These are phyloP conservation scores for Bondarzewia mesenterica DNA, from an alignment of 1,284 basidiomycete species.

Conservation along the genomic window DNA sequence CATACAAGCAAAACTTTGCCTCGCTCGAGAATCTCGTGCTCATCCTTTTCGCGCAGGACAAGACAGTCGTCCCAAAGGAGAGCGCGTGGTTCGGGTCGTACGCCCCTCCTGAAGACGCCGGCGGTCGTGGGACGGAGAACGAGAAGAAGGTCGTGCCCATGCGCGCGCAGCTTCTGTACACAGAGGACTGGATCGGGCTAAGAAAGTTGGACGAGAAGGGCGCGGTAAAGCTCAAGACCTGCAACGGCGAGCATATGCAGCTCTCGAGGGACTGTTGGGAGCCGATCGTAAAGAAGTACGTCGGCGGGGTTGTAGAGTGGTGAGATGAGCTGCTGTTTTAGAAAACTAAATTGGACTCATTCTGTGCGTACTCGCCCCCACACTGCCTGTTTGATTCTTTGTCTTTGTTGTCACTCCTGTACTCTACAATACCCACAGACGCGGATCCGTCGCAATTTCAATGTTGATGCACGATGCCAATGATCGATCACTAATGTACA, in stretches of 20 bases:
- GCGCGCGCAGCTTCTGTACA: conserved; percentile 70
- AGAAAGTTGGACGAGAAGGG: conserved; percentile 65
- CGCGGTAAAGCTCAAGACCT: conserved; percentile 56
- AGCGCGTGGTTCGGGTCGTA: conserved; percentile 81
- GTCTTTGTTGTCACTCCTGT: too few relatives aligned
- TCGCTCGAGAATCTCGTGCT: conserved; percentile 57
- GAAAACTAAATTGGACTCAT: too few relatives aligned
- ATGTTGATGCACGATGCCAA: too few relatives aligned
- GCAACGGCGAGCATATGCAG: conserved; percentile 83
- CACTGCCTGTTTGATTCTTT: too few relatives aligned
- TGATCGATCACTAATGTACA: too few relatives aligned
- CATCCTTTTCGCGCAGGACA: conserved; percentile 62
- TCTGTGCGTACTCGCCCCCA: too few relatives aligned
- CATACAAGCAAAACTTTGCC: conserved; percentile 53
- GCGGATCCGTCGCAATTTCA: too few relatives aligned
- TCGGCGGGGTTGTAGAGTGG: conserved; percentile 22
- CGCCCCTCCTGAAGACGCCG: conserved; percentile 23
- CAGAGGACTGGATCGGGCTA: conserved; percentile 86
- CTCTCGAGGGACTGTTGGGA: conserved; percentile 54
- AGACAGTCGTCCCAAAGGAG: conserved; percentile 77
- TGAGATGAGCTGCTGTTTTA: too few relatives aligned
- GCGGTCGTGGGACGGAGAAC: conserved; percentile 7
- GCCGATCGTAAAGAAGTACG: conserved; percentile 38
- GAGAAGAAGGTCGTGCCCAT: conserved; percentile 59
- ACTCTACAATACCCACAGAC: too few relatives aligned